phyloP scores from a whole-genome alignment of 2,329 filamentous ascomycete species.

The Escovopsis sp. region DNA sequence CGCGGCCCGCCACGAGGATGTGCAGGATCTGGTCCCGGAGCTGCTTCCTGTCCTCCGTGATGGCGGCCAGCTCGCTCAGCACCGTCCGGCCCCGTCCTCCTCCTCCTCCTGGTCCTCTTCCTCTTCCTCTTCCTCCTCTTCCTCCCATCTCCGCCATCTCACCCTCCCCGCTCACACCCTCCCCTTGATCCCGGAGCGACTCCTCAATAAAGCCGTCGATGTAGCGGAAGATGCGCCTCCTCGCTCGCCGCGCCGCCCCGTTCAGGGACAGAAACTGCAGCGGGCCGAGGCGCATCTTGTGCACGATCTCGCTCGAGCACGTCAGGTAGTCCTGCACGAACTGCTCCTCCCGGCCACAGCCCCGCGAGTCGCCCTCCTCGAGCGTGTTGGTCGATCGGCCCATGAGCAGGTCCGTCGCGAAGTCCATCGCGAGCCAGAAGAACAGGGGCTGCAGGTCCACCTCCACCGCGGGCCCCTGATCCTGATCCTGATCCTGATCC shows the following conservation, averaged over 20 bases:
- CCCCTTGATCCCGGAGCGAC: conserved; percentile 14
- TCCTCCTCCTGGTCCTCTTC: too few relatives aligned
- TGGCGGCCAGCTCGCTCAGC: conserved; percentile 33
- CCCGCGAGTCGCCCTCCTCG: conserved; percentile 6
- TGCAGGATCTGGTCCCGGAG: conserved; percentile 28
- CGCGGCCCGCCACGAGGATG: conserved; percentile 29
- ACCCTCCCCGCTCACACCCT: conserved; percentile 6
- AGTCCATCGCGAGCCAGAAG: conserved; percentile 32
- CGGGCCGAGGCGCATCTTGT: conserved; percentile 18
- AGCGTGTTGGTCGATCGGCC: conserved; percentile 13
- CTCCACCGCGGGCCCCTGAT: conserved; percentile 4
- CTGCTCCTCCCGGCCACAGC: conserved; percentile 20
- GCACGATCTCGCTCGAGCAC: conserved; percentile 19
- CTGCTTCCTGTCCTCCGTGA: conserved; percentile 25
- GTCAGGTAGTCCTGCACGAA: conserved; percentile 21
- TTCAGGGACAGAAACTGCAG: conserved; percentile 16
- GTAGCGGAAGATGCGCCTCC: conserved; percentile 21
- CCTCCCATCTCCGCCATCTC: too few relatives aligned
- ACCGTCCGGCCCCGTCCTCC: too few relatives aligned
- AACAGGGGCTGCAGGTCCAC: conserved; percentile 31
- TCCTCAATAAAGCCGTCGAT: conserved; percentile 29
- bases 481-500: too few relatives aligned
- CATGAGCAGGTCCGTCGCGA: conserved; percentile 35
- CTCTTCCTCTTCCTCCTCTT: too few relatives aligned
- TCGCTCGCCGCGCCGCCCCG: conserved; percentile 12